Conservation (phyloP, 2,329 filamentous ascomycete species). For the Cordyceps tenuipes region DNA sequence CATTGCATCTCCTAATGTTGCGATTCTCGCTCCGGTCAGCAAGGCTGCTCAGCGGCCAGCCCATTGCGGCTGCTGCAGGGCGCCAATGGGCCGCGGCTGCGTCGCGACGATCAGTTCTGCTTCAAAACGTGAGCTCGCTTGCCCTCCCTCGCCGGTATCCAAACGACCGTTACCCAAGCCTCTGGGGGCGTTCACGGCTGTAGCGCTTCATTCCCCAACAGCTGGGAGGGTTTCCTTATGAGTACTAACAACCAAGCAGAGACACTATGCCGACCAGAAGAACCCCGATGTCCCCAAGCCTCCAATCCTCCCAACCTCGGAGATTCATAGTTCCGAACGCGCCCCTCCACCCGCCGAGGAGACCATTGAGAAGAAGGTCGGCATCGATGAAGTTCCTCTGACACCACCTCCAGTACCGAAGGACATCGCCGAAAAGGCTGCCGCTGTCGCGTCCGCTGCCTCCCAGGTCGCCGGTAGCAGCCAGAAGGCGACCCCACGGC, state of each 20-base stretch:
- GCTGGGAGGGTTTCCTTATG: background rate
- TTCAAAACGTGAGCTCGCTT: constrained; percentile 10
- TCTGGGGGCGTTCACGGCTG: background rate
- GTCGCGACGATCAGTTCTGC: constrained; percentile 24
- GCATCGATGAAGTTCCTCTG: constrained; percentile 29
- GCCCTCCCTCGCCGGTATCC: background rate
- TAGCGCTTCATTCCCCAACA: background rate
- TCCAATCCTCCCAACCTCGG: constrained; percentile 44
- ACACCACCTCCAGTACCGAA: constrained; percentile 28
- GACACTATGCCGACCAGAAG: constrained; percentile 48
- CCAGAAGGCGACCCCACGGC: constrained; percentile 21
- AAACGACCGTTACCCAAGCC: background rate
- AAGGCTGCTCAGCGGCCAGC: constrained; percentile 49
- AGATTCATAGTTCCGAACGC: constrained; percentile 42
- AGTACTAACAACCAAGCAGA: constrained; percentile 29
- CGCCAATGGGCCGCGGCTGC: constrained; percentile 49
- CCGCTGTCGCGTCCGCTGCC: constrained; percentile 16
- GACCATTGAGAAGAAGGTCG: constrained; percentile 29
- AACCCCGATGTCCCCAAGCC: constrained; percentile 43
- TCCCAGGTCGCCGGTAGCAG: constrained; percentile 23
- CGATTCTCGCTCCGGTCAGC: constrained; percentile 60
- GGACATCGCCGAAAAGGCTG: constrained; percentile 23
- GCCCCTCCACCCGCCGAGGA: constrained; percentile 30
- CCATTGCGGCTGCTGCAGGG: constrained; percentile 42
- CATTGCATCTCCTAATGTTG: constrained; percentile 52